Conservation (phyloP, 2,329 filamentous ascomycete species). For the Fusarium dimerum region DNA sequence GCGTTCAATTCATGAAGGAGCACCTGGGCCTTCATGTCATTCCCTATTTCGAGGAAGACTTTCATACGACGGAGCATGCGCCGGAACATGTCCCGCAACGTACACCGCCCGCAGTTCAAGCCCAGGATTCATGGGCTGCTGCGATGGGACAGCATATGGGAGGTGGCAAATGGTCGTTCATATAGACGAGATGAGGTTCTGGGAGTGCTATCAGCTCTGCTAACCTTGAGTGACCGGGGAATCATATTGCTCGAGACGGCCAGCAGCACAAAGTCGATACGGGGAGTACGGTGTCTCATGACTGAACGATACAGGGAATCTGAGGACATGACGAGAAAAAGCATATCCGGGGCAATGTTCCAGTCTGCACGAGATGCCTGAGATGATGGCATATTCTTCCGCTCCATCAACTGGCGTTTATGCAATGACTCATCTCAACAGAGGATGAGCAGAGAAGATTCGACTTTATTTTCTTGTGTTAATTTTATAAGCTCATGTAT, state of each 20-base stretch:
- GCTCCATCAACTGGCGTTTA: slow-evolving; percentile 27
- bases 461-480: slow-evolving; percentile 15
- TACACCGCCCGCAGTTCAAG: slow-evolving; percentile 13
- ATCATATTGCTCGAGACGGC: background rate
- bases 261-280: background rate
- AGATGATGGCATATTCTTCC: slow-evolving; percentile 15
- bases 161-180: slow-evolving; percentile 34
- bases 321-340: background rate
- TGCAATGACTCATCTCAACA: slow-evolving; percentile 7
- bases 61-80: slow-evolving; percentile 42
- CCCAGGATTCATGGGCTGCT: slow-evolving; percentile 40
- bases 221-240: background rate
- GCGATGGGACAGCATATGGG: slow-evolving; percentile 33
- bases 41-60: slow-evolving; percentile 47
- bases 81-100: slow-evolving; percentile 28
- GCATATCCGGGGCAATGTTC: background rate
- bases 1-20: slow-evolving; percentile 39
- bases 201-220: background rate
- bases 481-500: slow-evolving; percentile 22
- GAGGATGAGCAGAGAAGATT: slow-evolving; percentile 7
- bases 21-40: slow-evolving; percentile 40
- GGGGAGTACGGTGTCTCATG: slow-evolving; percentile 2
- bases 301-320: slow-evolving; percentile 15
- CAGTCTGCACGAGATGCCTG: background rate
- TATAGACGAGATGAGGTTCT: slow-evolving; percentile 28